Evolutionary conservation across 495 filamentous ascomycete genomes (phyloP).

Genomic region (Tuber borchii): DNA sequence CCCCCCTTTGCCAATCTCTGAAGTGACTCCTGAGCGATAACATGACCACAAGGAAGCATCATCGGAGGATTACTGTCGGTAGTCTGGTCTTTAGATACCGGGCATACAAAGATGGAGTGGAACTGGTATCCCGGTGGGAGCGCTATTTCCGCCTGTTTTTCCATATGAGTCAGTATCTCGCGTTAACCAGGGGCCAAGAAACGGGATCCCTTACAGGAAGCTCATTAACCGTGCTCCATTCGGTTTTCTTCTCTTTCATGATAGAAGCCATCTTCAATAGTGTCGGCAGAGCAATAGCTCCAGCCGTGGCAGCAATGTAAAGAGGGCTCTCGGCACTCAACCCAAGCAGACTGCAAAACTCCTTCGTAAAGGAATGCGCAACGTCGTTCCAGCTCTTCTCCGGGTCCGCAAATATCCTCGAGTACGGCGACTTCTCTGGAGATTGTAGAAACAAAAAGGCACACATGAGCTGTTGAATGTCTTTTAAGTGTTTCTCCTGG

Average conservation of each 20-base stretch:
- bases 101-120: conserved; percentile 96
- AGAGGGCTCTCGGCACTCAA: conserved; percentile 82
- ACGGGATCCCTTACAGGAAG: conserved; percentile 56
- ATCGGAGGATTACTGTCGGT: conserved; percentile 91
- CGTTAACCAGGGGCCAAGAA: neutral
- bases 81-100: conserved; percentile 90
- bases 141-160: conserved; percentile 70
- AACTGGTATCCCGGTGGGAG: conserved; percentile 81
- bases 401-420: conserved; percentile 60
- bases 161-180: neutral
- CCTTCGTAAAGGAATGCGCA: conserved; percentile 73
- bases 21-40: conserved; percentile 78
- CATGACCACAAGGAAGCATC: conserved; percentile 97
- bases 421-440: conserved; percentile 63
- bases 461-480: conserved; percentile 68
- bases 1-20: conserved; percentile 65
- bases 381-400: conserved; percentile 70
- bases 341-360: conserved; percentile 89
- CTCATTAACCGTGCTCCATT: conserved; percentile 89
- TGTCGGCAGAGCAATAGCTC: conserved; percentile 79
- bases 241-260: conserved; percentile 77
- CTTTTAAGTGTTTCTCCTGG: conserved; percentile 59
- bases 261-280: conserved; percentile 74
- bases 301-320: conserved; percentile 84
- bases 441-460: conserved; percentile 70